Conservation (phyloP, 169 alveolate species). For the Plasmodium gonderi region DNA sequence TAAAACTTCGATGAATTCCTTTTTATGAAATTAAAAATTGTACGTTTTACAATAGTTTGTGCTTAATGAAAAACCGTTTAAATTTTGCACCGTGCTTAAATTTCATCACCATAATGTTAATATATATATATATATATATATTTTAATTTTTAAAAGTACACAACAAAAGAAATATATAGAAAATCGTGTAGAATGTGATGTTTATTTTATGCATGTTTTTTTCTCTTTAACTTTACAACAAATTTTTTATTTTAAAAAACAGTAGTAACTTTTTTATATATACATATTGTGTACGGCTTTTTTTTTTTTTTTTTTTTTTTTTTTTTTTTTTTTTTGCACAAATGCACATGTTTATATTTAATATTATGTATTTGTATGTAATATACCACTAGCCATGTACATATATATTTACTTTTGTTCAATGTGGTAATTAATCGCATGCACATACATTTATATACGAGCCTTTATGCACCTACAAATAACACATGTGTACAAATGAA, state of each 20-base stretch:
- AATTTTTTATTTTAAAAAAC: neutral
- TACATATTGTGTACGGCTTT: neutral
- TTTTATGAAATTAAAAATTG: slow-evolving; percentile 13
- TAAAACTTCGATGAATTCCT: neutral
- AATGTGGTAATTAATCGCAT: neutral
- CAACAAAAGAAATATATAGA: neutral
- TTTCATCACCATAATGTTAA: neutral
- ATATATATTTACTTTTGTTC: neutral
- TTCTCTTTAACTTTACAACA: neutral
- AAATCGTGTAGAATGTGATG: neutral
- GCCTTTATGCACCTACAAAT: neutral
- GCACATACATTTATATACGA: neutral
- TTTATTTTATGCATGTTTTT: neutral
- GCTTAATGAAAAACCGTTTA: slow-evolving; percentile 9
- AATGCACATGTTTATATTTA: neutral
- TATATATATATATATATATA: neutral
- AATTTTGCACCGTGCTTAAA: neutral
- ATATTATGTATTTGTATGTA: neutral
- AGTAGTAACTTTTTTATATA: neutral
- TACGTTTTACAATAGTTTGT: slow-evolving; percentile 8
- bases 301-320: neutral
- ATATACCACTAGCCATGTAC: neutral
- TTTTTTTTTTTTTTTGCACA: neutral
- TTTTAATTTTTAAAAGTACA: neutral
- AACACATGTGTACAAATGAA: no score